These are phyloP conservation scores for Mesostigma viride DNA, from an alignment of 139 green algal genomes.

Conservation along the genomic window DNA sequence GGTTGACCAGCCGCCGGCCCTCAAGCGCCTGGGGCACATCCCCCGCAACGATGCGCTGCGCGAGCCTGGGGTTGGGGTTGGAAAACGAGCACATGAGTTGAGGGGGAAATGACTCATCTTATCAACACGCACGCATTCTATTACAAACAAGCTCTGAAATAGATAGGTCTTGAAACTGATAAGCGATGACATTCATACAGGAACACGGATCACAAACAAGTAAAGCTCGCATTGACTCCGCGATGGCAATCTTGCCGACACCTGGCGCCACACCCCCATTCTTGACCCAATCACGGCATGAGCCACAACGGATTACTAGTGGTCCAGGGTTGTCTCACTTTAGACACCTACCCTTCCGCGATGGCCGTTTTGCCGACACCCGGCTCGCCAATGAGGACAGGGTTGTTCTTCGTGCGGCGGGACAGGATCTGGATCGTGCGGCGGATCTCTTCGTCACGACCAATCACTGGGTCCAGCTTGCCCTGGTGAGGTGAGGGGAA, in stretches of 20 bases:
- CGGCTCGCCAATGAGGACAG: slow-evolving; percentile 91
- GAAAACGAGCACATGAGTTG: too few species aligned
- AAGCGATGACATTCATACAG: too few species aligned
- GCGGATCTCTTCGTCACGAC: slow-evolving; percentile 75
- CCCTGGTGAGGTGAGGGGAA: neutral
- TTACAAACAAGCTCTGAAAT: too few species aligned
- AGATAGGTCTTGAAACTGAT: too few species aligned
- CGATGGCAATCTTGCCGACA: slow-evolving; percentile 29
- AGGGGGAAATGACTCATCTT: too few species aligned
- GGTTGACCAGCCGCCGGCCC: slow-evolving; percentile 46
- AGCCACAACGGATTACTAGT: too few species aligned
- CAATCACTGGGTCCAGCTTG: neutral
- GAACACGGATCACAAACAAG: too few species aligned
- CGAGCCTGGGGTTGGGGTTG: too few species aligned
- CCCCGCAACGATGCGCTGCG: slow-evolving; percentile 87
- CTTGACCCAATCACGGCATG: too few species aligned
- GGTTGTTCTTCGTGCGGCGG: slow-evolving; percentile 96
- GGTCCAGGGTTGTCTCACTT: too few species aligned
- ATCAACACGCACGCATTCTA: too few species aligned
- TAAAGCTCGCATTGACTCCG: too few species aligned
- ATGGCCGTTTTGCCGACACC: slow-evolving; percentile 48
- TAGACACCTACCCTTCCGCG: slow-evolving; percentile 36
- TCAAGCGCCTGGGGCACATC: slow-evolving; percentile 73
- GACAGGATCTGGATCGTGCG: slow-evolving; percentile 56
- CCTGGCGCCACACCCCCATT: slow-evolving; percentile 74